Percentiles rank a stretch among this genome's conserved stretches.
Evolutionary conservation across 2,329 filamentous ascomycete genomes (phyloP).

Genomic region (Aulographum hederae): DNA sequence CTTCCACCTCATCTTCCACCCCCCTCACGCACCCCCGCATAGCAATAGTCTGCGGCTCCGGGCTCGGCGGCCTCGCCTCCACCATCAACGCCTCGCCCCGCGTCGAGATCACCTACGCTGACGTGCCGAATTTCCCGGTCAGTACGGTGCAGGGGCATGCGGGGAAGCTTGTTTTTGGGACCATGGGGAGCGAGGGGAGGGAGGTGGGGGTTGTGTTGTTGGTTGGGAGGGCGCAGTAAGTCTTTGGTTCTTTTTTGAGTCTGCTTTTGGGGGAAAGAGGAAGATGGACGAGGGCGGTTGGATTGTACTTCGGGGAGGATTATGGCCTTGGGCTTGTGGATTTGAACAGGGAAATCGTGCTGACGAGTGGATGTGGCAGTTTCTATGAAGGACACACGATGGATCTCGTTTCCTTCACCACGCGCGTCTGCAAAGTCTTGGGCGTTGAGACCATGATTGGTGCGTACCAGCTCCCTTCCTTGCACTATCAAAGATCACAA

Average conservation of each 20-base stretch:
- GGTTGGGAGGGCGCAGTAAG: slow-evolving; percentile 46
- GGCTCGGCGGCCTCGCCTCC: slow-evolving; percentile 40
- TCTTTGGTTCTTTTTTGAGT: too few relatives aligned
- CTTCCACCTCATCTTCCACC: too few relatives aligned
- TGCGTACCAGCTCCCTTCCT: too few relatives aligned
- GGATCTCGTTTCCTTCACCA: slow-evolving; percentile 42
- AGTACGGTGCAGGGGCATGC: slow-evolving; percentile 43
- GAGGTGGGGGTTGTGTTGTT: slow-evolving; percentile 41
- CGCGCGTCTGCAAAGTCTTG: slow-evolving; percentile 43
- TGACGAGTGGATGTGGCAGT: slow-evolving; percentile 17
- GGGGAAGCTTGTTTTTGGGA: slow-evolving; percentile 46
- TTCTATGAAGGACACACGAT: slow-evolving; percentile 52
- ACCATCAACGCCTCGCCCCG: slow-evolving; percentile 32
- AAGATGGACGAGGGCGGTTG: too few relatives aligned
- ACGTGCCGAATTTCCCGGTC: slow-evolving; percentile 42
- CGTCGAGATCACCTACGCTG: slow-evolving; percentile 36
- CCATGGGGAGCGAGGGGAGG: slow-evolving; percentile 31
- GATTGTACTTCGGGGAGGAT: too few relatives aligned
- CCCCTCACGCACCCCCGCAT: slow-evolving; percentile 38
- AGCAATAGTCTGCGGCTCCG: slow-evolving; percentile 47
- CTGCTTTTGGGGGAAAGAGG: slow-evolving; percentile 1
- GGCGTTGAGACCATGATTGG: slow-evolving; percentile 41
- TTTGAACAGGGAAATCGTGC: not conserved
- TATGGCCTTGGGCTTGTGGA: slow-evolving; percentile 1
- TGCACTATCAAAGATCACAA: not conserved